Base-by-base conservation (phyloP, 139 green algal genomes). In the Chlamydomonas eustigma region DNA sequence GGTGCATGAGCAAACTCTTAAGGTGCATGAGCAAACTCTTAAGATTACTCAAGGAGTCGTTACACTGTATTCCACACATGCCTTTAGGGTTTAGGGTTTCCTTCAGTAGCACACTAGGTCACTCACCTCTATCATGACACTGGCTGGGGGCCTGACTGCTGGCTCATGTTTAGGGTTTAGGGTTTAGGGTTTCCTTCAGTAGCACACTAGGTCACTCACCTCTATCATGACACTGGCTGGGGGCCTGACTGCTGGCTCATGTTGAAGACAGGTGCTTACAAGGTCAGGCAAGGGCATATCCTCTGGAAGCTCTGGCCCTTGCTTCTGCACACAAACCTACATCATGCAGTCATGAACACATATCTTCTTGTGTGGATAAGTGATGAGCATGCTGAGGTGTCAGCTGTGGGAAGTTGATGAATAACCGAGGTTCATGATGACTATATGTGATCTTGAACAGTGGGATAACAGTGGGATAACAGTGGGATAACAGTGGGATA, bases 81-180 rank as follows among this genome's bases (percentile, higher is more conserved):
- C 12, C 12, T 58, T 58, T 58, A 58, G 44, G 18, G 12, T 28
- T 28, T 18, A 58, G 12, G 18, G 44, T 28, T 12, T 12, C 44
- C 44, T 58, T 28, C 44, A 12, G 12, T 58, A 58, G 12, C 12
- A 18, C 44, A 58, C 44, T 28, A 18, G 44, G 18, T 18, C 12
- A 58, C n/a, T n/a, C n/a, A n/a, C n/a, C n/a, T n/a, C n/a, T n/a
- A n/a, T n/a, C n/a, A n/a, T n/a, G n/a, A n/a, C n/a, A n/a, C n/a
- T n/a, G n/a, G n/a, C n/a, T n/a, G n/a, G n/a, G n/a, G 44, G 44
- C 44, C 12, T 12, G 44, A 28, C 18, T 58, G 12, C 44, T 28
- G 44, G 44, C 18, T 58, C 44, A 58, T 12, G 44, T 58, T 58
- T 58, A 58, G 44, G 44, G 44, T 58, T 58, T 58, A 58, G 44